A percentile compares a stretch with the other conserved stretches of the same genome.
phyloP scores from a whole-genome alignment of 441 rosid genomes.

The Croton setiger region DNA sequence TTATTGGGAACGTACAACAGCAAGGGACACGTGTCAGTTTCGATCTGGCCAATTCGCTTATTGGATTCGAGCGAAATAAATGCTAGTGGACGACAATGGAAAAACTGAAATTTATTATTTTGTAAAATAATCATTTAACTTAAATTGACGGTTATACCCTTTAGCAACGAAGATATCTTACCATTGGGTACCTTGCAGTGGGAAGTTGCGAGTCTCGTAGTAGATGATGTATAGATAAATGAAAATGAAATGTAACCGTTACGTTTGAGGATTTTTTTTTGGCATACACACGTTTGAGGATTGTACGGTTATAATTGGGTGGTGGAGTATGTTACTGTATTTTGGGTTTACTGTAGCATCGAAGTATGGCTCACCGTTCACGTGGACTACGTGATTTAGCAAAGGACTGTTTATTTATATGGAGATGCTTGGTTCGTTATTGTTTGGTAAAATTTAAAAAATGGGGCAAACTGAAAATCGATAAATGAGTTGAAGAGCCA shows the following conservation, averaged over 20 bases:
- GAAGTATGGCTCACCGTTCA: too few species aligned
- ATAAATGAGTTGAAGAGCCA: too few species aligned
- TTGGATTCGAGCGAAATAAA: conserved; percentile 55
- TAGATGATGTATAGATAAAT: not conserved
- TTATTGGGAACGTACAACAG: conserved; percentile 81
- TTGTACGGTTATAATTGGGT: too few species aligned
- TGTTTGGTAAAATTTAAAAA: too few species aligned
- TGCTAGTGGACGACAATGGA: conserved; percentile 34
- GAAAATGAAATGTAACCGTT: not conserved
- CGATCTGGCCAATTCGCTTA: conserved; percentile 54
- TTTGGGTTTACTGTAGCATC: too few species aligned
- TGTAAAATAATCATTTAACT: not conserved
- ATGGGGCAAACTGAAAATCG: too few species aligned
- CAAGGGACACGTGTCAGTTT: conserved; percentile 77
- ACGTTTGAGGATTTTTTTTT: not conserved
- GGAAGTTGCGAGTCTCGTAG: not conserved
- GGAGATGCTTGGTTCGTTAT: too few species aligned
- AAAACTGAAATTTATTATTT: not conserved
- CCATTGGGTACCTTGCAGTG: not conserved
- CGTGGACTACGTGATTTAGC: too few species aligned
- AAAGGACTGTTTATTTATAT: too few species aligned
- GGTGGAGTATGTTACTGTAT: too few species aligned
- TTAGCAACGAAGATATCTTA: not conserved
- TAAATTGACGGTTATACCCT: not conserved
- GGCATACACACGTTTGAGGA: not conserved